These are phyloP conservation scores for Amanita subjunquillea DNA, from an alignment of 768 basidiomycete genomes.

Conservation along the genomic window DNA sequence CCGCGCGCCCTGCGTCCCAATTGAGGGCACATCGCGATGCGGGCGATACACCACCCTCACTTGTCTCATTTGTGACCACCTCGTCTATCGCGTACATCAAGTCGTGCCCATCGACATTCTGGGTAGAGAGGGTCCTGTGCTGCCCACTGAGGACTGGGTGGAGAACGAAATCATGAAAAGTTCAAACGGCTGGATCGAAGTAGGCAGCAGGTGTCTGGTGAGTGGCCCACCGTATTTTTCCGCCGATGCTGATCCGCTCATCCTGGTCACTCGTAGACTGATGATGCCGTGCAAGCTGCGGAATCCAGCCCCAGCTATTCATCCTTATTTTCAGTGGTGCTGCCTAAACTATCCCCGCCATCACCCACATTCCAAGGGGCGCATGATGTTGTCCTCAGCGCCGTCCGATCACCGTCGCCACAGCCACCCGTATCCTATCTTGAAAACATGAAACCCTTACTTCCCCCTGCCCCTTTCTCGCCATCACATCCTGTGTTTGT, in stretches of 20 bases:
- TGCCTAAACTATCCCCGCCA: constrained; percentile 21
- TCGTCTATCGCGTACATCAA: constrained; percentile 63
- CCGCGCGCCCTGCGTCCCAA: constrained; percentile 32
- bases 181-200: constrained; percentile 63
- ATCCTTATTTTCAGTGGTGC: constrained; percentile 32
- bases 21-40: constrained; percentile 35
- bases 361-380: constrained; percentile 16
- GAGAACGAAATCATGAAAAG: constrained; percentile 66
- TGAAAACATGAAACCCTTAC: constrained; percentile 46
- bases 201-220: constrained; percentile 57
- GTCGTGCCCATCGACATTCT: constrained; percentile 46
- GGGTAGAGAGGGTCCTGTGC: constrained; percentile 49
- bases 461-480: constrained; percentile 69
- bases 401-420: constrained; percentile 15
- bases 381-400: constrained; percentile 14
- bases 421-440: constrained; percentile 29
- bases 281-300: constrained; percentile 23
- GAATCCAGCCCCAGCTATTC: constrained; percentile 35
- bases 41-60: constrained; percentile 55
- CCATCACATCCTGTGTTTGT: constrained; percentile 65
- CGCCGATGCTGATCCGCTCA: constrained; percentile 4
- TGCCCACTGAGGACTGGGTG: constrained; percentile 69
- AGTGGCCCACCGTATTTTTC: constrained; percentile 21
- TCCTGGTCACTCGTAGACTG: constrained; percentile 21
- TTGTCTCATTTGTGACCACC: constrained; percentile 57